Percentiles rank a stretch among this genome's conserved stretches.
Evolutionary conservation across 768 basidiomycete genomes (phyloP).

Genomic region (Termitomyces sp.): DNA sequence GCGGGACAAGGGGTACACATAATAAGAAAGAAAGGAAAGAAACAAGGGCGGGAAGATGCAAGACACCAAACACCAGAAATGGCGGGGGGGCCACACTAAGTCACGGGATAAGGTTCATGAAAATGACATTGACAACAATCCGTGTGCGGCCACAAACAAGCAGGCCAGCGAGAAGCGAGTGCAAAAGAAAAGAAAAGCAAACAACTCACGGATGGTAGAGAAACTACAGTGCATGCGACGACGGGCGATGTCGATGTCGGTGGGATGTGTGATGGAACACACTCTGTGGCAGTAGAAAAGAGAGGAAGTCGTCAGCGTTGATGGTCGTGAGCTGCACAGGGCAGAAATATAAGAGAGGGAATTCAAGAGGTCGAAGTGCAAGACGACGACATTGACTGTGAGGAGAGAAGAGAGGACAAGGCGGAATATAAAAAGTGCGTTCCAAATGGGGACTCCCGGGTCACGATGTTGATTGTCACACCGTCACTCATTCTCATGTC

Average conservation of each 20-base stretch:
- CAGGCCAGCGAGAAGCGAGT: neutral
- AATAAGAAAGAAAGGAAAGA: constrained; percentile 18
- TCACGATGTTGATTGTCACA: constrained; percentile 11
- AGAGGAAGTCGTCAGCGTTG: constrained; percentile 39
- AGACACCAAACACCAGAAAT: neutral
- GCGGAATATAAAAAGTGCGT: constrained; percentile 19
- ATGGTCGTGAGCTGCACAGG: constrained; percentile 35
- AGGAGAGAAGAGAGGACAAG: constrained; percentile 19
- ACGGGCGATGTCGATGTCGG: constrained; percentile 19
- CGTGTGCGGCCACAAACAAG: constrained; percentile 1
- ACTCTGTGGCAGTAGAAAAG: constrained; percentile 21
- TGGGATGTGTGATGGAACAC: constrained; percentile 11
- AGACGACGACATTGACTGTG: constrained; percentile 20
- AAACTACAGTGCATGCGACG: constrained; percentile 37
- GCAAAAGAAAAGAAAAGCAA: constrained; percentile 7
- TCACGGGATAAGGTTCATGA: constrained; percentile 12
- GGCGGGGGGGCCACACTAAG: neutral
- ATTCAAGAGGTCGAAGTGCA: constrained; percentile 17
- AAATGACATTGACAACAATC: constrained; percentile 9
- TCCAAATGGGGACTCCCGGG: constrained; percentile 20
- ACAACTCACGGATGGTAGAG: constrained; percentile 33
- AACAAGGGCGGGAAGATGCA: constrained; percentile 6
- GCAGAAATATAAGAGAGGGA: constrained; percentile 16
- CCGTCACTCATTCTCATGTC: constrained; percentile 15
- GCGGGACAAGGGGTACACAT: constrained; percentile 21